phyloP scores from a whole-genome alignment of 2,329 filamentous ascomycete genomes.

The Penicillium sp. region DNA sequence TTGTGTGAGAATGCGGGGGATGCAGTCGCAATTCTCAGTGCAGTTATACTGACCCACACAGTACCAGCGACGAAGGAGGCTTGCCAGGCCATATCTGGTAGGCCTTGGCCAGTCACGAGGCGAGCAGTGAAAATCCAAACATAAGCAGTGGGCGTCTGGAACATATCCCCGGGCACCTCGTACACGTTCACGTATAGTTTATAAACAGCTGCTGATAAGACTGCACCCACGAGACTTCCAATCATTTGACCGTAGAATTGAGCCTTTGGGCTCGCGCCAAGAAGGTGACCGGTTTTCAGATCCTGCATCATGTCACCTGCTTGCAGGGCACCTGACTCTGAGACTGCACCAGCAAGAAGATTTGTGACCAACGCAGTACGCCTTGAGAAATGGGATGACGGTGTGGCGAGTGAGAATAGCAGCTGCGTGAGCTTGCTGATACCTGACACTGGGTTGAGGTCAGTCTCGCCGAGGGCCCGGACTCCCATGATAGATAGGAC shows the following conservation, averaged over 20 bases:
- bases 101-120: slow-evolving; percentile 84
- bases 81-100: slow-evolving; percentile 80
- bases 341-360: slow-evolving; percentile 86
- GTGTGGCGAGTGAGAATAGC: slow-evolving; percentile 88
- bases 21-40: slow-evolving; percentile 63
- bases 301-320: slow-evolving; percentile 97
- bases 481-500: slow-evolving; percentile 66
- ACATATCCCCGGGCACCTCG: slow-evolving; percentile 80
- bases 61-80: slow-evolving; percentile 75
- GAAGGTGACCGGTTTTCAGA: slow-evolving; percentile 89
- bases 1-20: slow-evolving; percentile 33
- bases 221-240: slow-evolving; percentile 79
- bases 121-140: slow-evolving; percentile 98
- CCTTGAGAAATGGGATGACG: slow-evolving; percentile 74
- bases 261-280: slow-evolving; percentile 88
- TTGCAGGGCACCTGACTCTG: slow-evolving; percentile 82
- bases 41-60: slow-evolving; percentile 72
- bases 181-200: slow-evolving; percentile 89
- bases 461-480: slow-evolving; percentile 73
- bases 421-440: slow-evolving; percentile 97
- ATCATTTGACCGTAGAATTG: slow-evolving; percentile 98
- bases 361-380: slow-evolving; percentile 88
- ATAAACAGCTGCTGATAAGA: slow-evolving; percentile 85
- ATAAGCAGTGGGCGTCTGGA: slow-evolving; percentile 91
- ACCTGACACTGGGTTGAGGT: slow-evolving; percentile 92